A percentile compares a stretch with the other conserved stretches of the same genome.
phyloP scores from a whole-genome alignment of 495 filamentous ascomycete species.

The Trichoderma virens region DNA sequence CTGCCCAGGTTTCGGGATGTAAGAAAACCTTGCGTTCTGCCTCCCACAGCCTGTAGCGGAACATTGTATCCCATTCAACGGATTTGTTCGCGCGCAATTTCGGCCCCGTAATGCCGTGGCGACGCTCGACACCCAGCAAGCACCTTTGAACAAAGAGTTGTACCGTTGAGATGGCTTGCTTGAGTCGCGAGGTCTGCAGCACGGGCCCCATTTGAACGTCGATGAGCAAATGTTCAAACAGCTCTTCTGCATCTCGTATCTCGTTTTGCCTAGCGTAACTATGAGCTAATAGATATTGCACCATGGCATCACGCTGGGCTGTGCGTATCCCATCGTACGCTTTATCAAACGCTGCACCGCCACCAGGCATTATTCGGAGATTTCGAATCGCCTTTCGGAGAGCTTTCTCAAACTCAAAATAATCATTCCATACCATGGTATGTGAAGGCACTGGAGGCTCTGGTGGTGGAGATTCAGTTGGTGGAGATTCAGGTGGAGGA shows the following conservation, averaged over 20 bases:
- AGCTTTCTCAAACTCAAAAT: no score
- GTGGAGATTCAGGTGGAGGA: no score
- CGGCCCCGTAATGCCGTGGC: constrained; percentile 21
- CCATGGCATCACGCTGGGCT: not conserved
- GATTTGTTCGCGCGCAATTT: constrained; percentile 11
- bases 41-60: constrained; percentile 8
- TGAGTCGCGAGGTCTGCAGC: constrained; percentile 27
- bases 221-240: constrained; percentile 33
- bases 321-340: no score
- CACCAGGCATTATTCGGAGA: no score
- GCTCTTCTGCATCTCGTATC: constrained; percentile 18
- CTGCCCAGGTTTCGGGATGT: constrained; percentile 36
- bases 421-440: no score
- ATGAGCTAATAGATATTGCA: not conserved
- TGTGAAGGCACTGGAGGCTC: no score
- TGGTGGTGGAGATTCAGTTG: no score
- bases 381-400: no score
- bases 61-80: not conserved
- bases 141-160: constrained; percentile 33
- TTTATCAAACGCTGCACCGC: no score
- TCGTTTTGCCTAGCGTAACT: not conserved
- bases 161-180: constrained; percentile 30
- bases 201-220: constrained; percentile 28
- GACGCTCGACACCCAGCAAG: constrained; percentile 30
- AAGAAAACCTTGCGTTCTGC: constrained; percentile 33